Conservation (phyloP, 345 rosid species). For the Aquilaria yunnanensis region DNA sequence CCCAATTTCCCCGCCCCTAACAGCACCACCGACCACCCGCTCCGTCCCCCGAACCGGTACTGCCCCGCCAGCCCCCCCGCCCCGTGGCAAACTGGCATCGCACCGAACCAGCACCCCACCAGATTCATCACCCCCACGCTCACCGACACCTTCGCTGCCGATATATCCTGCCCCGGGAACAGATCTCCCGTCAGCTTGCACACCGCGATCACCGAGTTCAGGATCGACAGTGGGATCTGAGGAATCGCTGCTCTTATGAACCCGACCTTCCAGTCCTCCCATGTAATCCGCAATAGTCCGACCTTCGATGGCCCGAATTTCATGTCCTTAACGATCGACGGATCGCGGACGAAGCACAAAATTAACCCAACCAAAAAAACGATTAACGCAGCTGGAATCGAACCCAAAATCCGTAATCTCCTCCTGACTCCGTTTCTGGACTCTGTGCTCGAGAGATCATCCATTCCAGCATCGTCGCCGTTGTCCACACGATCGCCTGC, state of each 20-base stretch:
- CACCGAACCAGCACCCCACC: constrained; percentile 27
- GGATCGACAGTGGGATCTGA: constrained; percentile 71
- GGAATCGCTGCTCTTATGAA: constrained; percentile 80
- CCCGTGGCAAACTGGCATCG: constrained; percentile 92
- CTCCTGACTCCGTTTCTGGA: constrained; percentile 14
- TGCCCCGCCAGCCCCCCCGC: constrained; percentile 94
- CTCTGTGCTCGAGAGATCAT: background rate
- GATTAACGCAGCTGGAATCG: constrained; percentile 66
- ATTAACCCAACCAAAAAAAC: constrained; percentile 59
- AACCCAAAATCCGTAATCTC: constrained; percentile 44
- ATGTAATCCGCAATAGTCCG: constrained; percentile 41
- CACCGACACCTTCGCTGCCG: constrained; percentile 28
- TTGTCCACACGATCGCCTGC: constrained; percentile 32
- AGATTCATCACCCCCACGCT: too few relatives aligned
- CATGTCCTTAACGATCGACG: constrained; percentile 40
- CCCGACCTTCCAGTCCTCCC: constrained; percentile 90
- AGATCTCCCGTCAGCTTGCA: constrained; percentile 72
- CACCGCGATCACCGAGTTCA: constrained; percentile 83
- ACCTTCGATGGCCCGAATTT: constrained; percentile 67
- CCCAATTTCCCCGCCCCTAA: constrained; percentile 64
- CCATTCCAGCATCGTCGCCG: background rate
- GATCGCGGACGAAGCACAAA: constrained; percentile 61
- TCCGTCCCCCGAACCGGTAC: constrained; percentile 78
- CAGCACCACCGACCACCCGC: constrained; percentile 63
- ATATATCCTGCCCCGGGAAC: constrained; percentile 58